Evolutionary conservation across 2,329 filamentous ascomycete genomes (phyloP), one percentile per base, ranked within the genome.

Genomic region (Blumeria hordei): DNA sequence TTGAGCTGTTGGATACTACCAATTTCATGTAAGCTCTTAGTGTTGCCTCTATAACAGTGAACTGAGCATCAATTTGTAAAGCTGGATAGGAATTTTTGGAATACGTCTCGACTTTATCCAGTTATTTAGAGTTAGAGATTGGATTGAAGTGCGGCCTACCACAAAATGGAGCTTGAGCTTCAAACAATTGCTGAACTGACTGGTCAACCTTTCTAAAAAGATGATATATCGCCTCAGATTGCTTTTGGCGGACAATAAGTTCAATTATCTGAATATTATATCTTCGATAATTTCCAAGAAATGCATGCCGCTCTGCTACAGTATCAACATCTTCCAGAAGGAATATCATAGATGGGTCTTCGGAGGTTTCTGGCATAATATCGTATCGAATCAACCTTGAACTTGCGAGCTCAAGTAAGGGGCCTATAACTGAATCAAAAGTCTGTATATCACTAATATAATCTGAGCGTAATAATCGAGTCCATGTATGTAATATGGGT

Each of bases 321-420:
- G 90, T 96, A 64, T 98, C 92, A 55, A 94, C 93, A 64, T 98
- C 92, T 64, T 96, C 88, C 62, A 88, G 74, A 1, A 98, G 73
- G 60, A 94, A 92, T 10, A 86, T 71, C 57, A 88, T 76, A 0
- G 84, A 88, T 1, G 85, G 75, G 61, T 95, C 82, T 50, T 85
- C 77, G 0, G 81, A 83, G 59, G 94, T 84, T 59, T 90, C 81
- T 0, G 88, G 85, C 2, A 96, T 70, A 59, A 76, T 81, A 67
- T 98, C 92, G 67, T 94, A 98, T 55, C 86, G 81, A 57, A 96
- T 75, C 54, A 96, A 72, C 56, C 93, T 77, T 49, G 83, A 77
- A 65, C 84, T 92, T 67, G 87, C 94, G 36, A 85, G 77, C 64
- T 93, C 83, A 21, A 96, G 70, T 50, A 96, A 73, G 3, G 82